Base-by-base conservation (phyloP, 345 rosid genomes). In the Eucalyptus brandiana region DNA sequence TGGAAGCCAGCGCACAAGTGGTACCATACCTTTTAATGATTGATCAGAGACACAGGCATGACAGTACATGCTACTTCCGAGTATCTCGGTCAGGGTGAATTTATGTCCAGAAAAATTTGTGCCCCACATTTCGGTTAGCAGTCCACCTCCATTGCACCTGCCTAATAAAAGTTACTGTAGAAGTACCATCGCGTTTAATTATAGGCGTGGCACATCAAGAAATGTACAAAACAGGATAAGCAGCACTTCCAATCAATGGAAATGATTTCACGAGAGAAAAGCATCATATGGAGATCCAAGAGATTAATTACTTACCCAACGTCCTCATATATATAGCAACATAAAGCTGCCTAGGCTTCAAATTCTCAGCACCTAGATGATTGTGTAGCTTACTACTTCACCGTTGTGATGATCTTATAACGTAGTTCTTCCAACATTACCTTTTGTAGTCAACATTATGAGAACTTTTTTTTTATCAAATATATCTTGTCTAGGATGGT, bases 331-430 rank as follows among this genome's bases (percentile, higher is more conserved):
- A 97, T 96, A 17, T 53, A 56, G 95, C 95, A 95, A 96, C 98
- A 87, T 96, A 97, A 90, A 97, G 95, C 89, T 97, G 99, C 53
- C 98, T 94, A 34, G 95, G 94, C 91, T 94, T 97, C 98, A 97
- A 92, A 88, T 87, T 94, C 87, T 92, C 97, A 90, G 95, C 94
- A 87, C 95, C 95, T 0, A 48, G 40, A 40, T 42, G 72, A 87
- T 80, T 90, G 93, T 7, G 95, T 96, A 37, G 92, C 90, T 51
- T 98, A 94, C 89, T 95, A 95, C 93, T 93, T 96, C 89, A 97
- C 97, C 34, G 90, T 87, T 51, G 94, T 93, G 40, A 95, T 91
- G 89, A 97, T 91, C 87, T 88, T 93, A 92, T 91, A 92, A 81
- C 96, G 95, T 89, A 95, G 90, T 67, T 96, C 95, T 91, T 96